Evolutionary conservation across 2,329 filamentous ascomycete genomes (phyloP).

Genomic region (Colletotrichum costaricense): DNA sequence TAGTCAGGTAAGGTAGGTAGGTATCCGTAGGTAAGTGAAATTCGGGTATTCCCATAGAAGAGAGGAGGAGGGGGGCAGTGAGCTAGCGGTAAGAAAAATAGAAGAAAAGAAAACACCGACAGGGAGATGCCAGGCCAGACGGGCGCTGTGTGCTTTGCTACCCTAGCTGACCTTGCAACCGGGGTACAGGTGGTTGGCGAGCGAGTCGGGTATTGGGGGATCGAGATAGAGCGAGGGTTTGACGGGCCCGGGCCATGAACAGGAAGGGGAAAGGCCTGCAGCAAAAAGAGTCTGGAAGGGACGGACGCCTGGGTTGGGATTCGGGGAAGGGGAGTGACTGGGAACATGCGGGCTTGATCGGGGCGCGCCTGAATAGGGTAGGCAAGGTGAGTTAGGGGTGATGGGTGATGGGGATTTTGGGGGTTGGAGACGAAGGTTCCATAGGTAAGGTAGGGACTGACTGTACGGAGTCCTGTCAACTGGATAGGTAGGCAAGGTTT

Average conservation of each 20-base stretch:
- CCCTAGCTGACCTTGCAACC: background rate
- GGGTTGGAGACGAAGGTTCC: background rate
- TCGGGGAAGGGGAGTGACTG: background rate
- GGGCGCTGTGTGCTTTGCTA: background rate
- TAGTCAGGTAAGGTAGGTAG: background rate
- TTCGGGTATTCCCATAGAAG: background rate
- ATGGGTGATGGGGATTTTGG: background rate
- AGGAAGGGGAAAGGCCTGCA: constrained; percentile 22
- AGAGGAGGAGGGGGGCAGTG: background rate
- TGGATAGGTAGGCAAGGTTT: too few species aligned
- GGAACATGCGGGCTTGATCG: constrained; percentile 17
- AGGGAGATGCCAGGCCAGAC: background rate
- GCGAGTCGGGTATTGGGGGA: background rate
- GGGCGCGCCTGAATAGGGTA: constrained; percentile 3
- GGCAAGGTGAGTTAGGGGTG: background rate
- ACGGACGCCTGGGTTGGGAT: background rate
- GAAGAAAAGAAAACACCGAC: background rate
- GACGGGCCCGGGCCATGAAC: background rate
- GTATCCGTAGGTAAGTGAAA: background rate
- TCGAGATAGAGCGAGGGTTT: constrained; percentile 5
- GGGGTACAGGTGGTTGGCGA: background rate
- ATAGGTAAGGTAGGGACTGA: background rate
- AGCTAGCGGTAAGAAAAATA: background rate
- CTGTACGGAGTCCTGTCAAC: background rate
- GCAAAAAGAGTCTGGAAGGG: background rate